Evolutionary conservation across 768 basidiomycete genomes (phyloP), one percentile per base, ranked within the genome.

Genomic region (Ramaria rubella): DNA sequence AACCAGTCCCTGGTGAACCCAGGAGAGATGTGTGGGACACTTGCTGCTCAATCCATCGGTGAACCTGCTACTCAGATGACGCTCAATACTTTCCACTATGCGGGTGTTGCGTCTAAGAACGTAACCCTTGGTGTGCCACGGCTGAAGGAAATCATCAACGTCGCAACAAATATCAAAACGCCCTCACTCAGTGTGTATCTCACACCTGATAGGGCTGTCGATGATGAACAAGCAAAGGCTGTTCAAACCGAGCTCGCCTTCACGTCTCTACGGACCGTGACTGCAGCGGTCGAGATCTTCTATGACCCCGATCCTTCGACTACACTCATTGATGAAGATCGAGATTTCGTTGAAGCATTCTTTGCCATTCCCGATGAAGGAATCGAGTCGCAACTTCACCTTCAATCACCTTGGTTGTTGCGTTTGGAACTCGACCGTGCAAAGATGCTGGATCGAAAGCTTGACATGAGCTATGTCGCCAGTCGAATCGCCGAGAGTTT

Each of bases 51-150:
- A 73, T 98, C 96, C 0, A 99, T 98, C 62, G 96, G 96, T 70
- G 96, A 98, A 76, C 96, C 96, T 0, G 96, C 96, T 4, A 99
- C 96, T 0, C 96, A 99, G 73, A 98, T 99, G 96, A 98, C 96
- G 5, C 72, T 99, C 58, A 99, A 99, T 71, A 98, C 95, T 0
- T 99, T 98, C 90, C 96, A 99, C 73, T 98, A 97, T 69, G 96
- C 96, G 59, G 96, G 96, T 86, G 96, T 99, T 24, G 95, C 96
- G n/a, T 93, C 90, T 67, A 98, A 98, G 75, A 97, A 96, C 72
- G 96, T 99, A 49, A 99, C 96, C 0, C 90, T 98, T 58, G 96
- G 96, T 85, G 96, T 99, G 1, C 96, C 96, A 2, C 94, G 96
- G 71, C 71, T 99, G 61, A 98, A 98, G 75, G 96, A 98, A 72